Evolutionary conservation across 2,329 filamentous ascomycete genomes (phyloP).

Genomic region (Sporothrix inflata): DNA sequence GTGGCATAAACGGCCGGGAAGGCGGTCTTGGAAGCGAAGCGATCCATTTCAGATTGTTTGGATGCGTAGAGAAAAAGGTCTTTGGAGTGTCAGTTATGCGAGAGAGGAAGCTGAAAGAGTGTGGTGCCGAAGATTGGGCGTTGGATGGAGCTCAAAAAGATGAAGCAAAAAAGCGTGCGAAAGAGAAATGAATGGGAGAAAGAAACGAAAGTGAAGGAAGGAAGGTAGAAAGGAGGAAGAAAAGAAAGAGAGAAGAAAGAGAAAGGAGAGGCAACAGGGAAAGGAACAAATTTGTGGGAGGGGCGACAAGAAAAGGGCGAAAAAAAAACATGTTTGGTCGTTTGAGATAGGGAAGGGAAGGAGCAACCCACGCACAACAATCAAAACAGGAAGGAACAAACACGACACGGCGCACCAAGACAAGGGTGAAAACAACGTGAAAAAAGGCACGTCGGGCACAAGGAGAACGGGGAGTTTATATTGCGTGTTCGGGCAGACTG

Average conservation of each 20-base stretch:
- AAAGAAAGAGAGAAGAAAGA: not conserved
- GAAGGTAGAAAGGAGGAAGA: not conserved
- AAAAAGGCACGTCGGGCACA: not conserved
- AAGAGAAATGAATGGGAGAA: not conserved
- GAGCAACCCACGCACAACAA: conserved; percentile 26
- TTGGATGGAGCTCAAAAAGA: conserved; percentile 17
- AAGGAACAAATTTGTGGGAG: conserved; percentile 1
- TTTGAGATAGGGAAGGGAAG: conserved; percentile 24
- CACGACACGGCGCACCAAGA: conserved; percentile 15
- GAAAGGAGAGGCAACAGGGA: not conserved
- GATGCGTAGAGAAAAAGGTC: not conserved
- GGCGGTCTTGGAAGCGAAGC: conserved; percentile 9
- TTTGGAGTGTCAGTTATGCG: not conserved
- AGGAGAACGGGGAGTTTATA: not conserved
- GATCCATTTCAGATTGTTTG: conserved; percentile 27
- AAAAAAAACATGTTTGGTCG: conserved; percentile 16
- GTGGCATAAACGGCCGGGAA: conserved; percentile 14
- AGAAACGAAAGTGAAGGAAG: not conserved
- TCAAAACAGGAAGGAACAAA: conserved; percentile 31
- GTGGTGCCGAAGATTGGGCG: not conserved
- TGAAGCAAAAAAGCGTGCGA: not conserved
- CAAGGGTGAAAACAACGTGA: conserved; percentile 21
- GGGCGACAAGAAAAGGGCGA: conserved; percentile 2
- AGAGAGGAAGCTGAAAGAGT: conserved; percentile 19
- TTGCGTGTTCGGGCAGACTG: not conserved